A percentile compares a stretch with the other conserved stretches of the same genome.
phyloP scores from a whole-genome alignment of 768 basidiomycete species.

The Boletus sp. region DNA sequence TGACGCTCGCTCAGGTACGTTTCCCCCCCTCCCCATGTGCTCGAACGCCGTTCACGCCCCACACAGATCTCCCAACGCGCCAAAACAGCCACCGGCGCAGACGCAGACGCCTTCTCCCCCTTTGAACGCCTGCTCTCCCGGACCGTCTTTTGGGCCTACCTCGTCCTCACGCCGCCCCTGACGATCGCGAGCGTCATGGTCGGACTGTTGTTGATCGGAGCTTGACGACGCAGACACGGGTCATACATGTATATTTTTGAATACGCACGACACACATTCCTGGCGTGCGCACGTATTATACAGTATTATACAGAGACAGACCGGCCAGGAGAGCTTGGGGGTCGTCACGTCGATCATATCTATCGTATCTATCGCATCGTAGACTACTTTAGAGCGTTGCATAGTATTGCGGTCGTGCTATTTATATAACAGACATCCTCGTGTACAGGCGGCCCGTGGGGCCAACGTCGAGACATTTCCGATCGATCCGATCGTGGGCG shows the following conservation, averaged over 20 bases:
- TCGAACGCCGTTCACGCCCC: neutral
- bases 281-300: neutral
- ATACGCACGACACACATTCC: neutral
- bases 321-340: neutral
- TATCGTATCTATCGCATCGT: neutral
- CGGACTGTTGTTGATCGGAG: conserved; percentile 60
- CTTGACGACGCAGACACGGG: conserved; percentile 14
- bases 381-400: neutral
- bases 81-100: neutral
- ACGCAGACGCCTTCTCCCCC: conserved; percentile 10
- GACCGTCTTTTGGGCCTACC: conserved; percentile 94
- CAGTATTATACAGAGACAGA: neutral
- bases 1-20: conserved; percentile 59
- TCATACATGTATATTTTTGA: neutral
- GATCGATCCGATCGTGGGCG: no score
- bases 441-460: no score
- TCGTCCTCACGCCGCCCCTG: conserved; percentile 82
- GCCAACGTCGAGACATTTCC: no score
- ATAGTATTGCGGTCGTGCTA: no score
- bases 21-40: neutral
- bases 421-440: no score
- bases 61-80: conserved; percentile 24
- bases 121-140: conserved; percentile 90
- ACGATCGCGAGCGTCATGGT: conserved; percentile 75
- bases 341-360: no score